phyloP scores from a whole-genome alignment of 495 filamentous ascomycete genomes.

The Penicillium coffeae region DNA sequence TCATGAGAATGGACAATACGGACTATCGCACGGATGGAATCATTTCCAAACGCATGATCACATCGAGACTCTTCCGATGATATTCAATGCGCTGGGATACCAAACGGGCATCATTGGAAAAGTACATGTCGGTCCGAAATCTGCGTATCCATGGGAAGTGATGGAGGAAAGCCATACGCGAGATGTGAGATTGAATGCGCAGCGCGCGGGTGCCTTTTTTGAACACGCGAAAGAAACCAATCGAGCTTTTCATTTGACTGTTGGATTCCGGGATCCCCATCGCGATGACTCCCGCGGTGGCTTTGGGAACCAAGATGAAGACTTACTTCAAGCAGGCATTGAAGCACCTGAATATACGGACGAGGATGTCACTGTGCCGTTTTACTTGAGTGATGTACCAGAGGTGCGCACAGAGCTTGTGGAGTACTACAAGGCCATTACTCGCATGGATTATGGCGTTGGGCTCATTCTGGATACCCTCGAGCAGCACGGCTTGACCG shows the following conservation, averaged over 20 bases:
- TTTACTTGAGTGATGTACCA: slow-evolving; percentile 29
- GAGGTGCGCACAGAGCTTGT: slow-evolving; percentile 30
- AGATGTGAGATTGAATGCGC: slow-evolving; percentile 30
- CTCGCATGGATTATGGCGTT: slow-evolving; percentile 34
- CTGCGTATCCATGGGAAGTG: slow-evolving; percentile 36
- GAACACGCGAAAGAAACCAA: slow-evolving; percentile 16
- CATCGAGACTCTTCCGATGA: slow-evolving; percentile 29
- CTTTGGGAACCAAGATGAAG: slow-evolving; percentile 31
- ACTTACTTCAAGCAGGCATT: slow-evolving; percentile 8
- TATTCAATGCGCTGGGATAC: slow-evolving; percentile 30
- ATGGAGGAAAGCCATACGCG: slow-evolving; percentile 29
- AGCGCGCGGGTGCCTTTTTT: slow-evolving; percentile 31
- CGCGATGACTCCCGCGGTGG: slow-evolving; percentile 31
- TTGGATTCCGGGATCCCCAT: slow-evolving; percentile 41
- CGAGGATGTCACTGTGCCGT: slow-evolving; percentile 27
- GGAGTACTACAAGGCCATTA: slow-evolving; percentile 37
- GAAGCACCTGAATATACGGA: background rate
- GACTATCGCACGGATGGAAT: slow-evolving; percentile 19
- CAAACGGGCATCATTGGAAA: slow-evolving; percentile 41
- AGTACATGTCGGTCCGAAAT: slow-evolving; percentile 37
- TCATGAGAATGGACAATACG: slow-evolving; percentile 45
- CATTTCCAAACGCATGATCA: slow-evolving; percentile 38
- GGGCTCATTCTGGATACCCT: slow-evolving; percentile 33
- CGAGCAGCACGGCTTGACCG: slow-evolving; percentile 15
- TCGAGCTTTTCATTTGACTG: slow-evolving; percentile 33